Conservation (phyloP, 2,329 filamentous ascomycete genomes). For the Diaporthe australafricana region DNA sequence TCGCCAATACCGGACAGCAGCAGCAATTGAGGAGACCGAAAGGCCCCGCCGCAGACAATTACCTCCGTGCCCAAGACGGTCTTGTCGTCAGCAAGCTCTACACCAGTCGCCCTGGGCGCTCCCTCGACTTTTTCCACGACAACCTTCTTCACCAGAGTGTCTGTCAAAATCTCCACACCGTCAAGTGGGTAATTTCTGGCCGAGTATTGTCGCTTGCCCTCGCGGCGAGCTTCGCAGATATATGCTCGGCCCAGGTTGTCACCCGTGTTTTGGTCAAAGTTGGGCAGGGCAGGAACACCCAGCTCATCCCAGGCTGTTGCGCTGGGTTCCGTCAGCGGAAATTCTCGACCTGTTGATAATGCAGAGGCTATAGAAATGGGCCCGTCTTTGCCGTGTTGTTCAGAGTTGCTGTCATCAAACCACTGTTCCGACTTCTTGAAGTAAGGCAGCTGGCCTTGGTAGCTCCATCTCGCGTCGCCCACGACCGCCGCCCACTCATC, state of each 20-base stretch:
- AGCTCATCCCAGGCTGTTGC: constrained; percentile 46
- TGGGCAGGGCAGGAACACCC: constrained; percentile 42
- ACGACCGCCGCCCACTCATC: constrained; percentile 57
- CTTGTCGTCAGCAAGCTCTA: constrained; percentile 39
- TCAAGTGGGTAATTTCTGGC: constrained; percentile 43
- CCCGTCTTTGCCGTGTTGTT: constrained; percentile 44
- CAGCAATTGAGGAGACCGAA: constrained; percentile 48
- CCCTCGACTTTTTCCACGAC: constrained; percentile 39
- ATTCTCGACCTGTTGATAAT: constrained; percentile 44
- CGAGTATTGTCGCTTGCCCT: constrained; percentile 46
- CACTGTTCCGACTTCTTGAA: constrained; percentile 41
- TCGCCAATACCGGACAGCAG: constrained; percentile 49
- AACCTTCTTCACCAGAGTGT: constrained; percentile 41
- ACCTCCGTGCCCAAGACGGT: constrained; percentile 41
- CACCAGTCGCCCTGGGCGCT: constrained; percentile 40
- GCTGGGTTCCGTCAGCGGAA: constrained; percentile 47
- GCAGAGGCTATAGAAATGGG: constrained; percentile 43
- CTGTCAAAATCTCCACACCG: constrained; percentile 42
- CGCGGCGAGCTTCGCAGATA: constrained; percentile 45
- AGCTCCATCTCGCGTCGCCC: constrained; percentile 52
- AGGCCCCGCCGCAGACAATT: constrained; percentile 46
- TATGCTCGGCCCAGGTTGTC: constrained; percentile 45
- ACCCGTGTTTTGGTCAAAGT: constrained; percentile 44
- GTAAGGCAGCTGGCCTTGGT: constrained; percentile 47
- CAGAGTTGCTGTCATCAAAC: constrained; percentile 37